Conservation (phyloP, 2,329 filamentous ascomycete species). For the Myriosclerotinia scirpicola region DNA sequence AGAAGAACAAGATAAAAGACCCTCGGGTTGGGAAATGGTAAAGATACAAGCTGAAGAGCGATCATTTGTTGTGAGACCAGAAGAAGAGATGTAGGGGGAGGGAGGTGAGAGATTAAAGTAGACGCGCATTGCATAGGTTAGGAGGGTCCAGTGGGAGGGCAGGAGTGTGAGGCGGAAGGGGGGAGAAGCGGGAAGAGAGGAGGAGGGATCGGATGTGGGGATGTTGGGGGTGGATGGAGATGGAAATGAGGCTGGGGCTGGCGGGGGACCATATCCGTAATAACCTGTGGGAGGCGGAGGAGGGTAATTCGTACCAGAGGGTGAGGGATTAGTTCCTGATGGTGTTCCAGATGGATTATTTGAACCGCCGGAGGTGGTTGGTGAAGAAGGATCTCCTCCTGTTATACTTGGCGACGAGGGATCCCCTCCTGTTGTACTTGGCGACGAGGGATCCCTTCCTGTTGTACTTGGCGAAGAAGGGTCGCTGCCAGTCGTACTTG, state of each 20-base stretch:
- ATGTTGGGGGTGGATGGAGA: background rate
- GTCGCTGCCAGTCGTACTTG: background rate
- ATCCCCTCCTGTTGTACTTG: background rate
- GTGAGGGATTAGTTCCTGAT: background rate
- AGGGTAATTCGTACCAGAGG: background rate
- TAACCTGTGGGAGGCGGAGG: background rate
- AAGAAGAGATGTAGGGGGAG: background rate
- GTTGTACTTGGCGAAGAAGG: background rate
- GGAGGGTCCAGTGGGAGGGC: slow-evolving; percentile 1
- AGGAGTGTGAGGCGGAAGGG: slow-evolving; percentile 12
- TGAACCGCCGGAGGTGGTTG: background rate
- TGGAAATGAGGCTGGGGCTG: background rate
- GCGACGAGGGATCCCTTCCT: too few relatives aligned
- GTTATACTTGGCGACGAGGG: background rate
- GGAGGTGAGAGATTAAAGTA: background rate
- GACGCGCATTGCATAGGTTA: slow-evolving; percentile 2
- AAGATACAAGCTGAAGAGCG: background rate
- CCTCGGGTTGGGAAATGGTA: background rate
- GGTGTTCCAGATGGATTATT: background rate
- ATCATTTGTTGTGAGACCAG: background rate
- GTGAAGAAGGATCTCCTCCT: background rate
- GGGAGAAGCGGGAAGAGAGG: background rate
- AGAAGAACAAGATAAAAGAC: background rate
- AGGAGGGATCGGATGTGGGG: background rate
- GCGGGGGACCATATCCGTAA: background rate